Percentiles rank a stretch among this genome's conserved stretches.
These are phyloP conservation scores for Thalassiosira mediterranea DNA, from an alignment of 352 stramenopile species.

Conservation along the genomic window DNA sequence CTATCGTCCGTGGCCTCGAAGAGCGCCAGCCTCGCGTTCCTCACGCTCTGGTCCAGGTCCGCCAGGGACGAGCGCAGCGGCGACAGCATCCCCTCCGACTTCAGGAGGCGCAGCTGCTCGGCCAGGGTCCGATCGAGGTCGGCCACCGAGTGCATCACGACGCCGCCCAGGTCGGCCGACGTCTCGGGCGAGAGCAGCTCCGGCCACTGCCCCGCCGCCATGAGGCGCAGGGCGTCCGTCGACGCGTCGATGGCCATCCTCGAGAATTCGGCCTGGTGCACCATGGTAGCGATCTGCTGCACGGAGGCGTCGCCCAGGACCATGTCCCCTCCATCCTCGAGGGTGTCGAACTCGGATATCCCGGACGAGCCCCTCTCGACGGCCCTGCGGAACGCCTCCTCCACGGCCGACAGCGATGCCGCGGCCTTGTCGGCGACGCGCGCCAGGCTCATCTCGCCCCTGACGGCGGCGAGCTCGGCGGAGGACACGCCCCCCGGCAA, in stretches of 20 bases:
- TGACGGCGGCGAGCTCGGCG: conserved; percentile 72
- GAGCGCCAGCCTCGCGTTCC: conserved; percentile 62
- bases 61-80: conserved; percentile 75
- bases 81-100: conserved; percentile 74
- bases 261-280: conserved; percentile 74
- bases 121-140: conserved; percentile 72
- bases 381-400: conserved; percentile 67
- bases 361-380: conserved; percentile 44
- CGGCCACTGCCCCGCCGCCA: conserved; percentile 80
- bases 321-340: conserved; percentile 29
- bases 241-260: conserved; percentile 64
- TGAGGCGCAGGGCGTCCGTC: conserved; percentile 66
- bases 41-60: conserved; percentile 66
- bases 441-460: conserved; percentile 76
- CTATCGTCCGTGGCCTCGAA: conserved; percentile 67
- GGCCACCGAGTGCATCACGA: conserved; percentile 68
- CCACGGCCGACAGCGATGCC: conserved; percentile 60
- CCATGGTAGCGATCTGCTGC: conserved; percentile 70
- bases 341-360: conserved; percentile 49
- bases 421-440: conserved; percentile 75
- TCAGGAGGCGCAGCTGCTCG: conserved; percentile 72
- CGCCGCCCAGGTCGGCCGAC: conserved; percentile 71
- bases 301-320: conserved; percentile 65
- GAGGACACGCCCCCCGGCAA: conserved; percentile 61
- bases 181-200: conserved; percentile 65